Conservation (phyloP, 1,139 yeast genomes). For the Hansenula lynferdii region DNA sequence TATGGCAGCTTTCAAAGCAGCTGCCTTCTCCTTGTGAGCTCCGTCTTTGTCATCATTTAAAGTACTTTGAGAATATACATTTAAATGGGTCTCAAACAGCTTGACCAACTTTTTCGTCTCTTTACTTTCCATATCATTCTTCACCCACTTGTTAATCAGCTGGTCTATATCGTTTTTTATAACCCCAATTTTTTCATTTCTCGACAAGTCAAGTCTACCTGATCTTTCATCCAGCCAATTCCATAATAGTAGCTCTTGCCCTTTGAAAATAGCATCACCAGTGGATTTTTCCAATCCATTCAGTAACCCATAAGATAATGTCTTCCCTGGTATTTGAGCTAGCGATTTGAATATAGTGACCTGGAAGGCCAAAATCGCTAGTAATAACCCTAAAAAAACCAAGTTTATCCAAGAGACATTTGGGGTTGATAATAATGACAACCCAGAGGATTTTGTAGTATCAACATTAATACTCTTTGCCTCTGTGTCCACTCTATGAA, state of each 20-base stretch:
- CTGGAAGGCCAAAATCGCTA: conserved; percentile 9
- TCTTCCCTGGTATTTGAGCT: conserved; percentile 1
- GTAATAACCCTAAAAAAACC: neutral
- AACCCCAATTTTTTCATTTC: conserved; percentile 6
- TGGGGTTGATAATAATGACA: neutral
- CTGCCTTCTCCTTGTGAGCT: conserved; percentile 4
- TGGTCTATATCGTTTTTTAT: conserved; percentile 18
- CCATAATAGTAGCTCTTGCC: conserved; percentile 20
- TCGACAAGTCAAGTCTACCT: conserved; percentile 10
- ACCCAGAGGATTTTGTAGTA: no score
- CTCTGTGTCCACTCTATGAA: neutral
- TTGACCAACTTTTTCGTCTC: conserved; percentile 11
- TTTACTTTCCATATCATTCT: conserved; percentile 11
- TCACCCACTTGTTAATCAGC: conserved; percentile 16
- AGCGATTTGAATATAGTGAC: conserved; percentile 7
- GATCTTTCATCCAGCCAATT: conserved; percentile 23
- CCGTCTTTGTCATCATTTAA: conserved; percentile 3
- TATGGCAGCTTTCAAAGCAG: conserved; percentile 14
- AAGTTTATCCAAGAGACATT: neutral
- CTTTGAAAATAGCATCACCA: conserved; percentile 12
- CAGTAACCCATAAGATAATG: conserved; percentile 1
- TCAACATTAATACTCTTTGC: neutral
- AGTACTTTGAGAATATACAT: conserved; percentile 11
- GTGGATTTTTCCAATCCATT: conserved; percentile 4
- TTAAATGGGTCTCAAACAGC: conserved; percentile 12